A percentile compares a stretch with the other conserved stretches of the same genome.
phyloP scores from a whole-genome alignment of 306 rosid species.

The Cucumis hystrix region DNA sequence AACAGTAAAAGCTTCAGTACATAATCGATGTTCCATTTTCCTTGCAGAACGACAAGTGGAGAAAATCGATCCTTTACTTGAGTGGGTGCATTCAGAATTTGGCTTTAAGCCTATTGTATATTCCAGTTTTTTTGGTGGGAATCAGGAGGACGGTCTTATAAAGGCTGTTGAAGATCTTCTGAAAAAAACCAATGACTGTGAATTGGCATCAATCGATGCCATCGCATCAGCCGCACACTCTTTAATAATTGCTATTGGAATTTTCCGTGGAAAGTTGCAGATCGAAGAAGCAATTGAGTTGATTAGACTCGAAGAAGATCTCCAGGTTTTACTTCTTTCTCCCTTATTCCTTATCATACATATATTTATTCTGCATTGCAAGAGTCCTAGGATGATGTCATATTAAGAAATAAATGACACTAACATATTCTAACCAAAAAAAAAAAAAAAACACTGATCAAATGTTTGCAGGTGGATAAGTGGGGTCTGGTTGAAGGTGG shows the following conservation, averaged over 20 bases:
- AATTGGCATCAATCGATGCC: constrained; percentile 81
- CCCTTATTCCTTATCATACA: not conserved
- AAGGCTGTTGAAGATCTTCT: constrained; percentile 44
- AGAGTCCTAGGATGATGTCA: not conserved
- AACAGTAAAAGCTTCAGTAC: not conserved
- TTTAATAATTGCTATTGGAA: constrained; percentile 45
- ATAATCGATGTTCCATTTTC: constrained; percentile 7
- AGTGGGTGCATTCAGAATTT: constrained; percentile 70
- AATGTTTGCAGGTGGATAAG: constrained; percentile 46
- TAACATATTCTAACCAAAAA: not conserved
- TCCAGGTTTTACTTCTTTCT: constrained; percentile 38
- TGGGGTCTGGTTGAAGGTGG: constrained; percentile 99
- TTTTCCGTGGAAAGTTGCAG: constrained; percentile 47
- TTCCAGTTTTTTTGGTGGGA: constrained; percentile 66
- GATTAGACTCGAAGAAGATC: constrained; percentile 86
- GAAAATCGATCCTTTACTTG: constrained; percentile 70
- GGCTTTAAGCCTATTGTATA: constrained; percentile 68
- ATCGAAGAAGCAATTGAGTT: constrained; percentile 75
- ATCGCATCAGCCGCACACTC: constrained; percentile 73
- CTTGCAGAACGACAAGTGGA: constrained; percentile 67
- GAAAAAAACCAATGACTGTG: constrained; percentile 58
- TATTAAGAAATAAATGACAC: not conserved
- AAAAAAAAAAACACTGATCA: not conserved
- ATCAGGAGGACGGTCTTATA: constrained; percentile 66
- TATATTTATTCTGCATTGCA: not conserved